These are phyloP conservation scores for Talinum fruticosum DNA, from an alignment of 148 eudicot genomes.

Conservation along the genomic window DNA sequence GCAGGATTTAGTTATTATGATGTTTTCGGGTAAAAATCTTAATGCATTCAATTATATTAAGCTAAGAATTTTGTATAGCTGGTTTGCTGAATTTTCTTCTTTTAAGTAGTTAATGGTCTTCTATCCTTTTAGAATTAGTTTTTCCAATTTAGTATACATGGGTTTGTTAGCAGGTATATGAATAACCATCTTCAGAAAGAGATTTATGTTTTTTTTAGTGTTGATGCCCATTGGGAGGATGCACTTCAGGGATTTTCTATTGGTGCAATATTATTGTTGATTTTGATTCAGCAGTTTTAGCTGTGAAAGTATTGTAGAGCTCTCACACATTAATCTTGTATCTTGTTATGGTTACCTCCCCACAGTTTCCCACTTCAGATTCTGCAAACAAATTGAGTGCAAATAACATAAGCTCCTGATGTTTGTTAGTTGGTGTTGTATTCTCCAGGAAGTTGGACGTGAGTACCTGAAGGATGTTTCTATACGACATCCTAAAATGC, in stretches of 20 bases:
- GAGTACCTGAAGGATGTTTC: conserved; percentile 40
- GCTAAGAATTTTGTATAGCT: not conserved
- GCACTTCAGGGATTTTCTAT: not conserved
- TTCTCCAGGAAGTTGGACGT: conserved; percentile 30
- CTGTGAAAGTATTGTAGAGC: not conserved
- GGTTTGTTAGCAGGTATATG: no score
- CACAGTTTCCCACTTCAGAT: not conserved
- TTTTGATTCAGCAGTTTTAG: not conserved
- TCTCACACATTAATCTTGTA: not conserved
- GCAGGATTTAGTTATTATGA: not conserved
- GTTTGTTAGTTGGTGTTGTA: conserved; percentile 8
- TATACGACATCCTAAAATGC: conserved; percentile 56
- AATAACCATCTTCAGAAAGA: no score
- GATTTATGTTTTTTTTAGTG: not conserved
- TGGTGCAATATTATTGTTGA: not conserved
- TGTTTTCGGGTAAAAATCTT: not conserved
- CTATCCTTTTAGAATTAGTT: not conserved
- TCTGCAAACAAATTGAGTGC: not conserved
- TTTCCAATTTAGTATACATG: no score
- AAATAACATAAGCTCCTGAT: conserved; percentile 1
- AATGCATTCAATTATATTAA: not conserved
- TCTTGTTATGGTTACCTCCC: not conserved
- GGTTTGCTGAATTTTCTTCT: not conserved
- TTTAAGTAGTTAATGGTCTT: not conserved
- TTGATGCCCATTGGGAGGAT: not conserved